Conservation (phyloP, 2,329 filamentous ascomycete genomes). For the Davidsoniella virescens region DNA sequence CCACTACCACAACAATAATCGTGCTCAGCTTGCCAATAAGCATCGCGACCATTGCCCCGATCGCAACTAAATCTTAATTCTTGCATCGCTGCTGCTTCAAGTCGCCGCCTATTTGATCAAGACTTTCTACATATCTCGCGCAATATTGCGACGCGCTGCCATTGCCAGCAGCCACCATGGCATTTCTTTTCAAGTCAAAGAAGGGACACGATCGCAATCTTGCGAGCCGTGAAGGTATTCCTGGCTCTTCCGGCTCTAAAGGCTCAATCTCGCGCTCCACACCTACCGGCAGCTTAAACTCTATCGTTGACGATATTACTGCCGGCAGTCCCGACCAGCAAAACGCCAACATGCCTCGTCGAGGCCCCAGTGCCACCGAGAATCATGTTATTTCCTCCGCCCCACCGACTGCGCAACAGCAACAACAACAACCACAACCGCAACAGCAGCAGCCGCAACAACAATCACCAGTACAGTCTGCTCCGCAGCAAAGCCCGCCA, state of each 20-base stretch:
- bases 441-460: conserved; percentile 14
- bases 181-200: conserved; percentile 71
- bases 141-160: conserved; percentile 4
- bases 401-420: conserved; percentile 1
- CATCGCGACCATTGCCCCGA: neutral
- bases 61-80: neutral
- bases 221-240: conserved; percentile 31
- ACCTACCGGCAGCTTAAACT: conserved; percentile 64
- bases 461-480: conserved; percentile 3
- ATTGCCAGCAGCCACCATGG: conserved; percentile 34
- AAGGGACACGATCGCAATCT: conserved; percentile 51
- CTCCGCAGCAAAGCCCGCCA: conserved; percentile 1
- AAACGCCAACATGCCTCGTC: conserved; percentile 21
- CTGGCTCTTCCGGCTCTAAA: conserved; percentile 23
- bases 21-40: neutral
- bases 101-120: neutral
- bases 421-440: neutral
- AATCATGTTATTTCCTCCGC: conserved; percentile 6
- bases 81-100: neutral
- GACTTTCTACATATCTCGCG: neutral
- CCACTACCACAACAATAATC: neutral
- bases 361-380: conserved; percentile 26
- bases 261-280: conserved; percentile 42
- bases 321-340: conserved; percentile 50
- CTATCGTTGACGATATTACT: conserved; percentile 42